Evolutionary conservation across 2,329 filamentous ascomycete species (phyloP).

Genomic region (Diaporthe sp.): DNA sequence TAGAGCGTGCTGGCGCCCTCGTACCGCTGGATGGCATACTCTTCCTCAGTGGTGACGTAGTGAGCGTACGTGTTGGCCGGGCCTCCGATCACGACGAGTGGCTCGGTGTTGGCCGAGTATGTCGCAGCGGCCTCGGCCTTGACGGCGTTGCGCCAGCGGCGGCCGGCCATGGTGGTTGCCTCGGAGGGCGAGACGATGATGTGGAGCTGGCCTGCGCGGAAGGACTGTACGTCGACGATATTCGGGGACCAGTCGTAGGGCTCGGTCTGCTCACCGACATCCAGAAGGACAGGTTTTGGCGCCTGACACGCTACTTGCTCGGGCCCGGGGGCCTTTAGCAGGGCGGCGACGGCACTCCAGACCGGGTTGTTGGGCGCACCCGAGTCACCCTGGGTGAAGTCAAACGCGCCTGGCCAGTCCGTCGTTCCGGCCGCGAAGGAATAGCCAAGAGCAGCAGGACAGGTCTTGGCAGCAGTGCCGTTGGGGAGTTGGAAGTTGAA

Average conservation of each 20-base stretch:
- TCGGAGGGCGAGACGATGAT: slow-evolving; percentile 91
- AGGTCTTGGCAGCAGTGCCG: slow-evolving; percentile 79
- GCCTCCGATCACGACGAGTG: slow-evolving; percentile 84
- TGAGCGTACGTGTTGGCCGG: slow-evolving; percentile 88
- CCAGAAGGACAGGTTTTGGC: slow-evolving; percentile 87
- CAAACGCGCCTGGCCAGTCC: slow-evolving; percentile 88
- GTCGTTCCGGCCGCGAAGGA: slow-evolving; percentile 92
- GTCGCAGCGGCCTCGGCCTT: slow-evolving; percentile 61
- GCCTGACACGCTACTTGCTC: slow-evolving; percentile 82
- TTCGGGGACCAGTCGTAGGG: slow-evolving; percentile 92
- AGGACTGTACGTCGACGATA: slow-evolving; percentile 86
- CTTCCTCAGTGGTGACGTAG: slow-evolving; percentile 51
- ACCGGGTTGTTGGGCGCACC: slow-evolving; percentile 81
- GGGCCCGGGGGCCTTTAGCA: slow-evolving; percentile 77
- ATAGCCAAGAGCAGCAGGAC: slow-evolving; percentile 88
- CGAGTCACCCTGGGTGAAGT: slow-evolving; percentile 88
- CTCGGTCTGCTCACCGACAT: slow-evolving; percentile 81
- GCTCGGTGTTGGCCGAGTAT: slow-evolving; percentile 61
- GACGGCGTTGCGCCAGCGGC: slow-evolving; percentile 85
- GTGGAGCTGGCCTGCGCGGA: slow-evolving; percentile 86
- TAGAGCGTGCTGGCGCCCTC: slow-evolving; percentile 95
- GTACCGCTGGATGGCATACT: slow-evolving; percentile 85
- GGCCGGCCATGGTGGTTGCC: slow-evolving; percentile 91
- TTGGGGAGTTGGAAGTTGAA: slow-evolving; percentile 82
- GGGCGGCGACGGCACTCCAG: slow-evolving; percentile 80